phyloP scores from a whole-genome alignment of 2,329 filamentous ascomycete genomes.

The Cercospora sojina region DNA sequence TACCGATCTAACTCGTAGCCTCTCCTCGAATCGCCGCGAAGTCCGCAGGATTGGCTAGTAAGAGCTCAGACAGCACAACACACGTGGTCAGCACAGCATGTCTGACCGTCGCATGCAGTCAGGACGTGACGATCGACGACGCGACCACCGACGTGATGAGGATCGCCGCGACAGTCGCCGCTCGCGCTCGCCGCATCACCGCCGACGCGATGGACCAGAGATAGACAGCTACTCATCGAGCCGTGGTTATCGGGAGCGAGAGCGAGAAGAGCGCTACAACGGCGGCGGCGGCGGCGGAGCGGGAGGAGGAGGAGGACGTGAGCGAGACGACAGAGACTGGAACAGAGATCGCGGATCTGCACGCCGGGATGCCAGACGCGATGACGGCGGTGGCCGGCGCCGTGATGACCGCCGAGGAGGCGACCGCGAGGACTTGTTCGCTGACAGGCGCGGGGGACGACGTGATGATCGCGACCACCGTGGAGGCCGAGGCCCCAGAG shows the following conservation, averaged over 20 bases:
- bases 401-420: conserved; percentile 50
- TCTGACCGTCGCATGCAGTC: conserved; percentile 44
- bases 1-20: conserved; percentile 7
- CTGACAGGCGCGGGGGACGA: conserved; percentile 30
- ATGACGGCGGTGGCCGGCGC: conserved; percentile 54
- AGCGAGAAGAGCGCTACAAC: conserved; percentile 88
- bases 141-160: conserved; percentile 48
- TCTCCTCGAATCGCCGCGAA: conserved; percentile 10
- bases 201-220: conserved; percentile 49
- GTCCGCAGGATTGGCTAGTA: conserved; percentile 25
- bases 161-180: conserved; percentile 52
- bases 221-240: conserved; percentile 89
- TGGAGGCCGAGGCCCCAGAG: conserved; percentile 38
- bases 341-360: conserved; percentile 70
- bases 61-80: conserved; percentile 30
- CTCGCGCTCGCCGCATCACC: conserved; percentile 81
- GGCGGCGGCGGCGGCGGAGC: conserved; percentile 45
- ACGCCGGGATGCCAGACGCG: conserved; percentile 59
- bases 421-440: conserved; percentile 34
- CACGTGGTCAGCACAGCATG: conserved; percentile 33
- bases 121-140: conserved; percentile 45
- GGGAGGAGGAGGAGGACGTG: conserved; percentile 20
- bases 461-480: conserved; percentile 49
- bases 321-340: conserved; percentile 47
- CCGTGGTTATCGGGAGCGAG: conserved; percentile 85